Conservation (phyloP, 331 rosid species). For the Telfairia occidentalis region DNA sequence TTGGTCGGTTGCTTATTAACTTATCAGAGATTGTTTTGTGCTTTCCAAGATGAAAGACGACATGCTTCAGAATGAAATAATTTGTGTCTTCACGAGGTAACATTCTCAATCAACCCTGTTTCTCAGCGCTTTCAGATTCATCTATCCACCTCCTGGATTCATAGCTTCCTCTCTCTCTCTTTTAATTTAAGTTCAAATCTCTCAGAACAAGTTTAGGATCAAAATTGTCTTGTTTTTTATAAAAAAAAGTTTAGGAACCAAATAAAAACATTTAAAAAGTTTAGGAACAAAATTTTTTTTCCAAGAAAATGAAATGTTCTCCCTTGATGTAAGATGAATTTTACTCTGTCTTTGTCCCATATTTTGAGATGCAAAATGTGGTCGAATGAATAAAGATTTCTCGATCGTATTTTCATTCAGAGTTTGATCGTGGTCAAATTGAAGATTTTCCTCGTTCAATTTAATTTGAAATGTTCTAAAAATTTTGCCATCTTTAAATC, state of each 20-base stretch:
- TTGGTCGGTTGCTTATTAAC: neutral
- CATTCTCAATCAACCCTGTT: neutral
- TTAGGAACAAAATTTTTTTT: no score
- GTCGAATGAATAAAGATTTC: neutral
- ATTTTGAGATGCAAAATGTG: neutral
- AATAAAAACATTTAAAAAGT: no score
- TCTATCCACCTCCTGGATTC: neutral
- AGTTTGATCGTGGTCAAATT: neutral
- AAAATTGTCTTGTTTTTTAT: no score
- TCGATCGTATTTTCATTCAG: neutral
- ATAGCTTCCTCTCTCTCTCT: neutral
- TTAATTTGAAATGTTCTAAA: neutral
- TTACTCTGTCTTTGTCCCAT: neutral
- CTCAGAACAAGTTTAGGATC: no score
- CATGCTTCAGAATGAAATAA: neutral
- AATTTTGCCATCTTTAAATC: neutral
- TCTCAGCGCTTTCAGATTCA: neutral
- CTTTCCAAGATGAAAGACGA: neutral
- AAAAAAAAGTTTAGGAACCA: no score
- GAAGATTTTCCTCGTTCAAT: neutral
- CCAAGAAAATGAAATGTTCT: neutral
- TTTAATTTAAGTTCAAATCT: no score
- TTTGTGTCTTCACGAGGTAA: slow-evolving; percentile 6
- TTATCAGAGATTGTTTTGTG: neutral
- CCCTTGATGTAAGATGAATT: neutral